Evolutionary conservation across 805 yeast species (phyloP).

Genomic region (Lipomyces anomalus): DNA sequence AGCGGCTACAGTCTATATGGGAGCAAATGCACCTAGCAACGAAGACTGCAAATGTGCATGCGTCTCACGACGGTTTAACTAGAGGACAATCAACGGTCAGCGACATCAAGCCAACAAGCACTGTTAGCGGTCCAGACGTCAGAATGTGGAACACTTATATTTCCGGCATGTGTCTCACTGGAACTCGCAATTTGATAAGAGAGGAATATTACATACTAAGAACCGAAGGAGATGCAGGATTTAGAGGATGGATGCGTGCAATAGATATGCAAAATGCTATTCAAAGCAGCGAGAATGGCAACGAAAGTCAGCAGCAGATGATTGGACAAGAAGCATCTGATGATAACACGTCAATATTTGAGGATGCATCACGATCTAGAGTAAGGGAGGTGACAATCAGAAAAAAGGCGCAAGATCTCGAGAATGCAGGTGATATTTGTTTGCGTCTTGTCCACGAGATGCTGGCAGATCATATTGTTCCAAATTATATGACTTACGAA

Average conservation of each 20-base stretch:
- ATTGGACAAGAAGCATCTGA: not conserved
- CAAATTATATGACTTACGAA: slow-evolving; percentile 33
- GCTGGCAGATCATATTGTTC: slow-evolving; percentile 29
- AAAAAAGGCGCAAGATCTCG: not conserved
- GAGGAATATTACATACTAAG: slow-evolving; percentile 1
- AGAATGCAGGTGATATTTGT: slow-evolving; percentile 14
- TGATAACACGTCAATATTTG: slow-evolving; percentile 9
- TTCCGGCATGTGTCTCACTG: slow-evolving; percentile 5
- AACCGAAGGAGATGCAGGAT: not conserved
- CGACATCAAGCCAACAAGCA: not conserved
- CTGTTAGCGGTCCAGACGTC: slow-evolving; percentile 1
- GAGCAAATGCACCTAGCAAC: not conserved
- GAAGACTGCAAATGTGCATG: not conserved
- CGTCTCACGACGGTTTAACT: not conserved
- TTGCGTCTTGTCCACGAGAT: slow-evolving; percentile 27
- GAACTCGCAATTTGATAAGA: slow-evolving; percentile 2
- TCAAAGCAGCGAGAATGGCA: not conserved
- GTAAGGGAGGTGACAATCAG: not conserved
- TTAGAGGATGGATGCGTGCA: not conserved
- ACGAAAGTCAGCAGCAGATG: not conserved
- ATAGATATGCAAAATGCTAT: not conserved
- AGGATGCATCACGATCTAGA: slow-evolving; percentile 1
- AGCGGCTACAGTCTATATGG: slow-evolving; percentile 8
- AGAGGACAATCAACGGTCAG: no score
- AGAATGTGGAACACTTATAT: slow-evolving; percentile 9